A percentile compares a stretch with the other conserved stretches of the same genome.
phyloP scores from a whole-genome alignment of 129 eudicot genomes.

The Chrysanthemum lavandulifolium region DNA sequence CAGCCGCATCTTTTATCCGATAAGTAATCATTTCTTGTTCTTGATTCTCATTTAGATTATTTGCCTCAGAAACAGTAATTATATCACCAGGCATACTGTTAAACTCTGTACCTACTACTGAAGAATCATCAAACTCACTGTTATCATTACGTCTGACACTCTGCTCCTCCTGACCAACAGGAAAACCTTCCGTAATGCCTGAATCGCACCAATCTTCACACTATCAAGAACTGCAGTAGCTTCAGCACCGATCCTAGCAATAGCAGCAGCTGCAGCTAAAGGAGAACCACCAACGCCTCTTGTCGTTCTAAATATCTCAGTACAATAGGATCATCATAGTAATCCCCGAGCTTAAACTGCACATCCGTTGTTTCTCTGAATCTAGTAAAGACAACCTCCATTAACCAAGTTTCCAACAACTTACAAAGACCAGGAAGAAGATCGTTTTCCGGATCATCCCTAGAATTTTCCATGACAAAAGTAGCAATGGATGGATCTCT shows the following conservation, averaged over 20 bases:
- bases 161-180: slow-evolving; percentile 51
- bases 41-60: slow-evolving; percentile 33
- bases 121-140: slow-evolving; percentile 30
- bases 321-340: slow-evolving; percentile 92
- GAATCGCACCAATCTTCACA: slow-evolving; percentile 66
- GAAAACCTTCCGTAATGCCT: slow-evolving; percentile 88
- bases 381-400: slow-evolving; percentile 89
- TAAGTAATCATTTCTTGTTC: slow-evolving; percentile 68
- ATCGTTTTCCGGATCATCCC: slow-evolving; percentile 67
- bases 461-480: slow-evolving; percentile 77
- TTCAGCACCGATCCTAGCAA: slow-evolving; percentile 90
- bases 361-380: slow-evolving; percentile 80
- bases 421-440: slow-evolving; percentile 93
- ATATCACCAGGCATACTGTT: slow-evolving; percentile 21
- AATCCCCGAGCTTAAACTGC: slow-evolving; percentile 85
- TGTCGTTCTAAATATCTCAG: slow-evolving; percentile 77
- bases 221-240: slow-evolving; percentile 95
- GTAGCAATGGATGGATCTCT: slow-evolving; percentile 75
- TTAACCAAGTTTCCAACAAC: slow-evolving; percentile 90
- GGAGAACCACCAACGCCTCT: slow-evolving; percentile 84
- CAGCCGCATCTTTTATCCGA: slow-evolving; percentile 72
- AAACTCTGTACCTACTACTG: slow-evolving; percentile 30
- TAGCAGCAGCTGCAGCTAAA: slow-evolving; percentile 94
- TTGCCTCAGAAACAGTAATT: slow-evolving; percentile 25
- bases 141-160: slow-evolving; percentile 47